These are phyloP conservation scores for Colletotrichum truncatum DNA, from an alignment of 2,329 filamentous ascomycete genomes.

Conservation along the genomic window DNA sequence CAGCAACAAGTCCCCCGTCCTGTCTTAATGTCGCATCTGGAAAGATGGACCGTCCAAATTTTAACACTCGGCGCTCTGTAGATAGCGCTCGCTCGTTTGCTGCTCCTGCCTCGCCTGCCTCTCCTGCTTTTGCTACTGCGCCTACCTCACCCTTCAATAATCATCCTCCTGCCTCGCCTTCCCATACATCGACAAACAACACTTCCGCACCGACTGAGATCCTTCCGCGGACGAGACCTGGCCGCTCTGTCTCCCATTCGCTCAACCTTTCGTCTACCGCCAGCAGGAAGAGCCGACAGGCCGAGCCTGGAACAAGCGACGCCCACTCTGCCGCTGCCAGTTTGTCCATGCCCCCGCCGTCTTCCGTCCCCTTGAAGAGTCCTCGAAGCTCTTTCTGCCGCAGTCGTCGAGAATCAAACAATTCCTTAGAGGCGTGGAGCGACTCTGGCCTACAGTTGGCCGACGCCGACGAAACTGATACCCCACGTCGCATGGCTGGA, in stretches of 20 bases:
- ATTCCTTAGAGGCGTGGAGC: constrained; percentile 48
- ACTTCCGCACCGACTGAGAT: constrained; percentile 8
- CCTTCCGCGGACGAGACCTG: constrained; percentile 29
- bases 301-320: constrained; percentile 67
- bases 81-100: constrained; percentile 33
- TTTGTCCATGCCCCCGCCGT: constrained; percentile 70
- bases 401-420: constrained; percentile 53
- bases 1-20: constrained; percentile 5
- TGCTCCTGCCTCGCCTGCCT: constrained; percentile 11
- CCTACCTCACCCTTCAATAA: constrained; percentile 28
- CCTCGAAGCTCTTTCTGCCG: constrained; percentile 51
- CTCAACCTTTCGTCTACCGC: constrained; percentile 58
- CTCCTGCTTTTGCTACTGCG: constrained; percentile 30
- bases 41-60: constrained; percentile 36
- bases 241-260: constrained; percentile 39
- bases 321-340: constrained; percentile 67
- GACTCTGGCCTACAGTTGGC: constrained; percentile 53
- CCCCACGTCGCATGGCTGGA: constrained; percentile 52
- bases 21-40: constrained; percentile 12
- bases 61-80: constrained; percentile 35
- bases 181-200: not conserved
- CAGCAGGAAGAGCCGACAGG: constrained; percentile 65
- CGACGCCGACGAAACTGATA: constrained; percentile 58
- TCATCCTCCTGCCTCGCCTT: constrained; percentile 3
- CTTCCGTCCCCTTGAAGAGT: constrained; percentile 50